Percentiles rank a stretch among this genome's conserved stretches.
phyloP scores from a whole-genome alignment of 495 filamentous ascomycete genomes.

The Talaromyces thailandensis region DNA sequence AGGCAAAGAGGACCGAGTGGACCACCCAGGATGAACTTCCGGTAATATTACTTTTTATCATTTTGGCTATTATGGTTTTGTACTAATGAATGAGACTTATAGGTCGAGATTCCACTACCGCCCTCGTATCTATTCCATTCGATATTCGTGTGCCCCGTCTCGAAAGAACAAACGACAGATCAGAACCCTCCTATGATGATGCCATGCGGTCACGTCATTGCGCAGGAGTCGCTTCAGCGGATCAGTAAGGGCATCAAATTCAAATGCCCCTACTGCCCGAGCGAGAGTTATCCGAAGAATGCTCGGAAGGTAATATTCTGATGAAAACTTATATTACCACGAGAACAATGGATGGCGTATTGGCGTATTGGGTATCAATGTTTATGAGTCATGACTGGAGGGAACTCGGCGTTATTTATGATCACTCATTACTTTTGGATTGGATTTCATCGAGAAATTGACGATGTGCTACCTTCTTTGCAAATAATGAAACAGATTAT shows the following conservation, averaged over 20 bases:
- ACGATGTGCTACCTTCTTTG: neutral
- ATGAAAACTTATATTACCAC: constrained; percentile 11
- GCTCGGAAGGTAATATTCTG: constrained; percentile 62
- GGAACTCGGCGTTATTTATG: neutral
- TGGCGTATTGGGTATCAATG: neutral
- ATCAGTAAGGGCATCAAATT: constrained; percentile 70
- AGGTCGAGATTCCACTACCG: constrained; percentile 86
- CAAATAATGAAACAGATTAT: neutral
- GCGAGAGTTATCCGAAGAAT: constrained; percentile 66
- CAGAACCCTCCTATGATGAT: constrained; percentile 95
- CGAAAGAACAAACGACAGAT: constrained; percentile 91
- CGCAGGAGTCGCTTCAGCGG: constrained; percentile 67
- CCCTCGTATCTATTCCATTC: constrained; percentile 83
- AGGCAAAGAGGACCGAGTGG: constrained; percentile 87
- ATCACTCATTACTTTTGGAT: neutral
- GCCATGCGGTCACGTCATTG: constrained; percentile 92
- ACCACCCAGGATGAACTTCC: constrained; percentile 84
- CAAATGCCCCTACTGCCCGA: constrained; percentile 96
- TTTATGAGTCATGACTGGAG: neutral
- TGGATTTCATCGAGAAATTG: neutral
- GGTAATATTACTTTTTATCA: constrained; percentile 35
- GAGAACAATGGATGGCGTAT: neutral
- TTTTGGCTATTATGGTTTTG: too few relatives aligned
- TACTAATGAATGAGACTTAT: neutral
- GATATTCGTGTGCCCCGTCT: constrained; percentile 96